Evolutionary conservation across 129 eudicot species (phyloP).

Genomic region (Tagetes erecta): DNA sequence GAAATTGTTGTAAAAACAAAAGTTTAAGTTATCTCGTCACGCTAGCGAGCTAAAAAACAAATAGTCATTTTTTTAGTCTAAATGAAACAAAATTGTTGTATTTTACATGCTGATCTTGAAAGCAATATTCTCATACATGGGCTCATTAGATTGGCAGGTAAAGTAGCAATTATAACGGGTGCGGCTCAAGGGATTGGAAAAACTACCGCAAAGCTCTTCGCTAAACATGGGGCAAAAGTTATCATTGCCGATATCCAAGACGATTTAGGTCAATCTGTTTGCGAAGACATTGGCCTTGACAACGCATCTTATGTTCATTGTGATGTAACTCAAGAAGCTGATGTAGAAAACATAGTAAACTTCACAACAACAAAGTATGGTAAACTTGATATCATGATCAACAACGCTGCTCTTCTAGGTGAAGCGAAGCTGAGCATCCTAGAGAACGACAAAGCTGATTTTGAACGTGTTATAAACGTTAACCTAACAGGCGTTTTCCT

Average conservation of each 20-base stretch:
- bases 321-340: conserved; percentile 30
- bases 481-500: conserved; percentile 30
- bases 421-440: conserved; percentile 25
- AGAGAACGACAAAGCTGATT: conserved; percentile 13
- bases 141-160: conserved; percentile 37
- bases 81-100: neutral
- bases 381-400: conserved; percentile 41
- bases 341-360: conserved; percentile 25
- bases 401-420: conserved; percentile 34
- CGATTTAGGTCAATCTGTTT: conserved; percentile 31
- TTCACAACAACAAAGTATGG: conserved; percentile 21
- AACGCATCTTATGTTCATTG: conserved; percentile 31
- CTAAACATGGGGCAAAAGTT: conserved; percentile 43
- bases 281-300: conserved; percentile 24
- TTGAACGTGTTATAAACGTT: conserved; percentile 24
- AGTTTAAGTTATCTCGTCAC: no score
- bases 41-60: no score
- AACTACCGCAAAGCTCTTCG: conserved; percentile 28
- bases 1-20: no score
- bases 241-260: conserved; percentile 42
- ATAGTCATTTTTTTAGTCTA: no score
- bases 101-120: neutral
- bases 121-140: neutral
- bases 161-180: conserved; percentile 41
- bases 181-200: conserved; percentile 44